phyloP scores from a whole-genome alignment of 805 yeast species.

The Scheffersomyces coipomensis region DNA sequence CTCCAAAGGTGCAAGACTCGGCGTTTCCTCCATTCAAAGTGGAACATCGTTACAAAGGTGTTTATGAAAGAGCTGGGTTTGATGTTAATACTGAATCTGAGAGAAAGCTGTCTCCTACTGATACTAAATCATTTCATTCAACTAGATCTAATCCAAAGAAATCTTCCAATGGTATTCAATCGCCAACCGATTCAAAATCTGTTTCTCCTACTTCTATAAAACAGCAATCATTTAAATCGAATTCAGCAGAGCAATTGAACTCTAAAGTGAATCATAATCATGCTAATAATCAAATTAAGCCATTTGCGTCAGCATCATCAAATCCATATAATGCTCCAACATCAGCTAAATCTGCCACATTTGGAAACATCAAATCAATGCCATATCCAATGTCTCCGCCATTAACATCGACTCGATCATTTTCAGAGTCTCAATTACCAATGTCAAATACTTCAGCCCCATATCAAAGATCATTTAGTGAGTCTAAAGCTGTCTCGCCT shows the following conservation, averaged over 20 bases:
- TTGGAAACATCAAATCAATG: background rate
- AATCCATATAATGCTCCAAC: background rate
- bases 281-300: background rate
- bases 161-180: too few species aligned
- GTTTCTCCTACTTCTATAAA: background rate
- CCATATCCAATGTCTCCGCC: background rate
- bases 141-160: background rate
- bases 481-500: too few species aligned
- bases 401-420: background rate
- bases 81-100: slow-evolving; percentile 38
- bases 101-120: background rate
- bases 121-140: background rate
- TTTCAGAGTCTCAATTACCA: background rate
- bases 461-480: slow-evolving; percentile 1
- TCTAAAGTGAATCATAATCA: background rate
- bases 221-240: background rate
- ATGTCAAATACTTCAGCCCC: background rate
- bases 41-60: slow-evolving; percentile 61
- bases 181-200: too few species aligned
- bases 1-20: slow-evolving; percentile 34
- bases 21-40: slow-evolving; percentile 74
- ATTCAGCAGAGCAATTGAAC: background rate
- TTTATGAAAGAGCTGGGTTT: slow-evolving; percentile 81
- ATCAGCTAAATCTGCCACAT: background rate
- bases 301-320: background rate